These are phyloP conservation scores for Nicotiana tomentosiformis DNA, from an alignment of 257 asterid species.

Conservation along the genomic window DNA sequence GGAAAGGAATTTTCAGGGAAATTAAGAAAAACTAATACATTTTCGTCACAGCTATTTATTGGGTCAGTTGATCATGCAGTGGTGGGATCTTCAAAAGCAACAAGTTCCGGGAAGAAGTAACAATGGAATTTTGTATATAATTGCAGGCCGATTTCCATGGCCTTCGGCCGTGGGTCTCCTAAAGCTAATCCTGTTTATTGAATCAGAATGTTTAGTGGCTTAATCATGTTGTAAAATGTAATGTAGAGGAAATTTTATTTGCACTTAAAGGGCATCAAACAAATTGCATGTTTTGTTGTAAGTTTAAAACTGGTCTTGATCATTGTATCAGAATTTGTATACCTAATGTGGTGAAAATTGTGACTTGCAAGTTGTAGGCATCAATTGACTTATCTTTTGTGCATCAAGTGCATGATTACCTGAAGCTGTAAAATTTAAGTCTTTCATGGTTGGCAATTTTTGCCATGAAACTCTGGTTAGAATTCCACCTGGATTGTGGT, in stretches of 20 bases:
- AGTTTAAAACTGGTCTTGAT: not conserved
- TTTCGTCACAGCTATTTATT: slow-evolving; percentile 45
- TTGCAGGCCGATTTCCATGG: not conserved
- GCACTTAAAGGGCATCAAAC: not conserved
- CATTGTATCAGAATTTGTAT: not conserved
- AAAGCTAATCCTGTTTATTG: not conserved
- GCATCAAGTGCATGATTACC: not conserved
- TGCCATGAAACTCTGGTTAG: not conserved
- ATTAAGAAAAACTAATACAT: slow-evolving; percentile 49
- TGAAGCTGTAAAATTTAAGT: not conserved
- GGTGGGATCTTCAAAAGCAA: slow-evolving; percentile 50
- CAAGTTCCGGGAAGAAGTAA: slow-evolving; percentile 33
- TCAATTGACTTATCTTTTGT: not conserved
- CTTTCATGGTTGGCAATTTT: not conserved
- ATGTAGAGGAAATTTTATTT: not conserved
- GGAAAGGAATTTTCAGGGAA: slow-evolving; percentile 67
- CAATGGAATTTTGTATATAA: slow-evolving; percentile 5
- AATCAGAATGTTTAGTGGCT: not conserved
- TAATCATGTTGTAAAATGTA: not conserved
- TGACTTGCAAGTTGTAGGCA: not conserved
- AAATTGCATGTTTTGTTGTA: not conserved
- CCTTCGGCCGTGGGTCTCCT: not conserved
- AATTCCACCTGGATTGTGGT: not conserved
- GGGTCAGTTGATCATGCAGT: slow-evolving; percentile 52
- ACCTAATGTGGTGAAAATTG: not conserved